Conservation (phyloP, 2,329 filamentous ascomycete species). For the Scorias spongiosa region DNA sequence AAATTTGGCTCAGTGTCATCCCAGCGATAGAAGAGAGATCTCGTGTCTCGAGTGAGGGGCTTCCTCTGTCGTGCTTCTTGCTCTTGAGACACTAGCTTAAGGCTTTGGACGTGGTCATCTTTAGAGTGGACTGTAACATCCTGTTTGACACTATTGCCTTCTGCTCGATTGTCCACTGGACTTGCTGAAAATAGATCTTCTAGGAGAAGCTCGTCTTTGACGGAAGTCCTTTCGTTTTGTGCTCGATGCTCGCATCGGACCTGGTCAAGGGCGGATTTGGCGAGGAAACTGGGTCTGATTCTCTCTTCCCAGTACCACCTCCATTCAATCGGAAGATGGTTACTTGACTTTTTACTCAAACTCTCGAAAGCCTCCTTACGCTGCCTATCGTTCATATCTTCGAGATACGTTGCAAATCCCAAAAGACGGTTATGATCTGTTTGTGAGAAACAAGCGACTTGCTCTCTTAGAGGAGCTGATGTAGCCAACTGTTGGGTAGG, state of each 20-base stretch:
- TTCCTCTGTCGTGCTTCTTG: no score
- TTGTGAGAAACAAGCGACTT: background rate
- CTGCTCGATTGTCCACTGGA: no score
- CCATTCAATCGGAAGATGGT: conserved; percentile 9
- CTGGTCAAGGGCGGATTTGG: conserved; percentile 1
- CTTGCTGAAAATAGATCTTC: no score
- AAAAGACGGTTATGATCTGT: conserved; percentile 8
- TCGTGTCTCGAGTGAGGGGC: no score
- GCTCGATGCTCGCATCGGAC: no score
- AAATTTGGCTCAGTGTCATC: background rate
- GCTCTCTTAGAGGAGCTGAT: background rate
- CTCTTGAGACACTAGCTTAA: no score
- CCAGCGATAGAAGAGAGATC: background rate
- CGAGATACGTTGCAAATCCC: conserved; percentile 8
- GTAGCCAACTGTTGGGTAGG: background rate
- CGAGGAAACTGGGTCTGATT: conserved; percentile 7
- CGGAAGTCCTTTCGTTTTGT: no score
- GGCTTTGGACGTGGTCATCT: no score
- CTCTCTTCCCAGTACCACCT: conserved; percentile 10
- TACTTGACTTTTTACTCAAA: conserved; percentile 3
- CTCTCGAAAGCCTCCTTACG: conserved; percentile 4
- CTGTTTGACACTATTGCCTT: no score
- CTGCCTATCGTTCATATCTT: conserved; percentile 7
- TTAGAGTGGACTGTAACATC: no score
- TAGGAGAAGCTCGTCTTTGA: no score